Conservation (phyloP, 108 stramenopile genomes). For the Nannochloropsis gaditana region DNA sequence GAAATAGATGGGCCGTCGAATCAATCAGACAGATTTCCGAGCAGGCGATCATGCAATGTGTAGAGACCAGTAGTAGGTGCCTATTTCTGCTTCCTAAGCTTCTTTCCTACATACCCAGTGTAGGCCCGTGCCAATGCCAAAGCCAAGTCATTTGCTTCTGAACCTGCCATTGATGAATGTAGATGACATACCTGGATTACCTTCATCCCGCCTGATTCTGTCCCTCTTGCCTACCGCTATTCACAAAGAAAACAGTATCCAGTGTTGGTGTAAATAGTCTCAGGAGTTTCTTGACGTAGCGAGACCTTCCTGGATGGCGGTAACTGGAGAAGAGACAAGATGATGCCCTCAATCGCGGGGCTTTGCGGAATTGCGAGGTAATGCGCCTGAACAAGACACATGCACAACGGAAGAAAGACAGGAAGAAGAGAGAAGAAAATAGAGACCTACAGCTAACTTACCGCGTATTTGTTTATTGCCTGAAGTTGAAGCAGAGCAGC, state of each 20-base stretch:
- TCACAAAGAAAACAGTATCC: slow-evolving; percentile 78
- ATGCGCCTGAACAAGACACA: neutral
- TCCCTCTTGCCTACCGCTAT: slow-evolving; percentile 62
- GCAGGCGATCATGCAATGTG: too few species aligned
- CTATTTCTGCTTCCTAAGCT: neutral
- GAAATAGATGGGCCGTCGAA: neutral
- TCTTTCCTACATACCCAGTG: slow-evolving; percentile 3
- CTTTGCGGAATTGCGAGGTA: too few species aligned
- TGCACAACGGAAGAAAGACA: neutral
- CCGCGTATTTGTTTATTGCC: neutral
- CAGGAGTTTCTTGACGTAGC: slow-evolving; percentile 62
- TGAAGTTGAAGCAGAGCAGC: neutral
- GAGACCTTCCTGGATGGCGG: slow-evolving; percentile 71
- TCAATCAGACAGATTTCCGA: too few species aligned
- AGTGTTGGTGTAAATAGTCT: slow-evolving; percentile 41
- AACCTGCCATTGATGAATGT: neutral
- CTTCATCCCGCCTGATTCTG: neutral
- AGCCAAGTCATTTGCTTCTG: slow-evolving; percentile 95
- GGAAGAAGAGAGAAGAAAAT: neutral
- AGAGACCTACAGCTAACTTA: neutral
- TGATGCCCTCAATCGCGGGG: too few species aligned
- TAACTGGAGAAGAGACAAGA: slow-evolving; percentile 57
- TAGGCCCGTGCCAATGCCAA: slow-evolving; percentile 73
- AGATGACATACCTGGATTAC: neutral
- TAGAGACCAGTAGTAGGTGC: neutral